Evolutionary conservation across 257 asterid genomes (phyloP).

Genomic region (Gardenia jasminoides): DNA sequence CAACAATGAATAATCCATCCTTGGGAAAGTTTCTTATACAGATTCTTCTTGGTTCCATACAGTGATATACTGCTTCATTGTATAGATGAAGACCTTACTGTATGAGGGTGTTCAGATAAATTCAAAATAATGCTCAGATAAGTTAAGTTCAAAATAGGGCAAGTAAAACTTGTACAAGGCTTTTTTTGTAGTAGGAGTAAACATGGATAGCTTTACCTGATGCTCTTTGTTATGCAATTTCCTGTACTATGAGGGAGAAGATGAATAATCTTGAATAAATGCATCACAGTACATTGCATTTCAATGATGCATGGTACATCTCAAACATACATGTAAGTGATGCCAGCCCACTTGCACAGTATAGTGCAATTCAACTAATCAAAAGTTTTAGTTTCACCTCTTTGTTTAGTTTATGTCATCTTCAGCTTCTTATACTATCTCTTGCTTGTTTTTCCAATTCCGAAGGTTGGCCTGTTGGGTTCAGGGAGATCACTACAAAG

Average conservation of each 20-base stretch:
- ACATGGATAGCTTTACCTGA: neutral
- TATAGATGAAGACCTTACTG: neutral
- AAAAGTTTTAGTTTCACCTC: slow-evolving; percentile 3
- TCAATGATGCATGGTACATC: neutral
- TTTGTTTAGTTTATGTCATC: neutral
- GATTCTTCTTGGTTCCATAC: neutral
- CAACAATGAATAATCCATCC: too few species aligned
- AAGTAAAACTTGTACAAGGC: too few species aligned
- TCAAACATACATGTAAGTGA: neutral
- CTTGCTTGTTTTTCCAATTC: slow-evolving; percentile 10
- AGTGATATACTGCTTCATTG: neutral
- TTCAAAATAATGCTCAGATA: too few species aligned
- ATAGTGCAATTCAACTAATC: neutral
- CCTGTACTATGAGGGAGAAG: neutral
- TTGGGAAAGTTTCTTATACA: too few species aligned
- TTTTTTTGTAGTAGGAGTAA: neutral
- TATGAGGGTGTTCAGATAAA: neutral
- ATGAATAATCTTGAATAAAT: neutral
- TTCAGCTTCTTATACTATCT: slow-evolving; percentile 5
- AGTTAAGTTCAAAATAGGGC: neutral
- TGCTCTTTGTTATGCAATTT: neutral
- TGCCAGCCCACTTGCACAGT: neutral
- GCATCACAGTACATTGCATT: neutral
- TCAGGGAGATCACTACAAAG: slow-evolving; percentile 79
- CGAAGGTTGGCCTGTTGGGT: slow-evolving; percentile 87